Base-by-base conservation (phyloP, 1,284 basidiomycete species). In the Xerocomus amazonicus region DNA sequence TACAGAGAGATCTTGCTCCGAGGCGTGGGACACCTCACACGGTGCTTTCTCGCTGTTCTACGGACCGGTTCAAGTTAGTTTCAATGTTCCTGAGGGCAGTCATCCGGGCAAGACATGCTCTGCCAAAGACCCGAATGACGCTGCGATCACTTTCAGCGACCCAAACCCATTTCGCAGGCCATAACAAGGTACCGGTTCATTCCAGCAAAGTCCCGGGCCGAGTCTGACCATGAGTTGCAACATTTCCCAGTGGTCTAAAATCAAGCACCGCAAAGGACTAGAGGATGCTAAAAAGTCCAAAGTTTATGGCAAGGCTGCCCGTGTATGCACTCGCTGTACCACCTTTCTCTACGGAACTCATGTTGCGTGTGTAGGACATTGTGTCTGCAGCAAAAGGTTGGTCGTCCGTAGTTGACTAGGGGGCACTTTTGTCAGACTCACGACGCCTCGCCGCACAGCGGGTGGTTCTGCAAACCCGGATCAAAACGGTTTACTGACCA, bases 241-340 rank as follows among this genome's bases (percentile, higher is more conserved):
- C 19, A 23, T 23, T 43, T 16, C 49, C 14, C 51, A 89, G 84
- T 93, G 90, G 90, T 90, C 89, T 3, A 93, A 93, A 75, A 92
- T 93, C 65, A 85, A 90, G 65, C 80, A 89, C 53, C 80, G 78
- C 60, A 93, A 93, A 61, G 90, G 87, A 10, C 73, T 75, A 3
- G 84, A 78, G 47, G 90, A 93, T 63, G 73, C 75, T 3, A 78
- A 81, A 60, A 84, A 81, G 62, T 80, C 84, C 41, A 71, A 73
- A 31, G 52, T 84, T 10, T 88, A 82, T 48, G 75, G 78, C 36
- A 81, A 75, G 57, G 75, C 82, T 6, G 78, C 73, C 51, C 74
- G 76, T 54, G 88, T 89, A 63, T 52, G 82, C 62, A 34, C 10
- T 3, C 52, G n/a, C 40, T 31, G 23, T 32, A 9, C 34, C 13